These are phyloP conservation scores for Peniophora sp. DNA, from an alignment of 1,284 basidiomycete genomes.

Conservation along the genomic window DNA sequence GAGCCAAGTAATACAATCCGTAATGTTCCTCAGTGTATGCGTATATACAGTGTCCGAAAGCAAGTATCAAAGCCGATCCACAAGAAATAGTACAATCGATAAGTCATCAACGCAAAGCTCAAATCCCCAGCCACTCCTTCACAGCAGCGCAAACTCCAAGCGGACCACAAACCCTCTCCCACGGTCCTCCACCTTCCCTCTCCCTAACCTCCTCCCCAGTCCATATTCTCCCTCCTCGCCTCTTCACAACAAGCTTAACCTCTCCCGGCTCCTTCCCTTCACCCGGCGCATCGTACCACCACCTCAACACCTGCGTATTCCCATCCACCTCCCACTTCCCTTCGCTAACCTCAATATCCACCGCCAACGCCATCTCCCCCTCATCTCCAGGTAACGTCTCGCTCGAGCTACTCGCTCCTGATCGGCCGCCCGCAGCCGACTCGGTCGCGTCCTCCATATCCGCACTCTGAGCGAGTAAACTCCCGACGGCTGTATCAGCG, in stretches of 20 bases:
- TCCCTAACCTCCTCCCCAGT: constrained; percentile 13
- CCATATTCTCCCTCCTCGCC: constrained; percentile 57
- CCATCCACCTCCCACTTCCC: constrained; percentile 68
- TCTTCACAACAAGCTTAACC: constrained; percentile 59
- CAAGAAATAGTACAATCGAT: background rate
- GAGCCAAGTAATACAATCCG: too few species aligned
- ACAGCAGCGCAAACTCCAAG: background rate
- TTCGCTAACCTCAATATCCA: constrained; percentile 49
- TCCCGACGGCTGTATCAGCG: constrained; percentile 69
- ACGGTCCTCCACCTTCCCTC: constrained; percentile 3
- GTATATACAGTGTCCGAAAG: background rate
- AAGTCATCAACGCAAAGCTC: background rate
- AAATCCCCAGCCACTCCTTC: background rate
- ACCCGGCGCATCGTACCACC: constrained; percentile 76
- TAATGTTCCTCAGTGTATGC: too few species aligned
- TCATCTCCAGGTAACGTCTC: constrained; percentile 8
- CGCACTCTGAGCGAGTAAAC: constrained; percentile 20
- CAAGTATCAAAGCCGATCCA: background rate
- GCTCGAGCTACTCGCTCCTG: constrained; percentile 10
- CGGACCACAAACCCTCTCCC: constrained; percentile 9
- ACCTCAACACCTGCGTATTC: constrained; percentile 52
- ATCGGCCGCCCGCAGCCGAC: constrained; percentile 4
- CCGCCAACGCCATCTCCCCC: constrained; percentile 18
- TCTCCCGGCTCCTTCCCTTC: constrained; percentile 37
- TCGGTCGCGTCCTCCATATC: constrained; percentile 11